Evolutionary conservation across 2,329 filamentous ascomycete genomes (phyloP).

Genomic region (Botryotinia globosa): DNA sequence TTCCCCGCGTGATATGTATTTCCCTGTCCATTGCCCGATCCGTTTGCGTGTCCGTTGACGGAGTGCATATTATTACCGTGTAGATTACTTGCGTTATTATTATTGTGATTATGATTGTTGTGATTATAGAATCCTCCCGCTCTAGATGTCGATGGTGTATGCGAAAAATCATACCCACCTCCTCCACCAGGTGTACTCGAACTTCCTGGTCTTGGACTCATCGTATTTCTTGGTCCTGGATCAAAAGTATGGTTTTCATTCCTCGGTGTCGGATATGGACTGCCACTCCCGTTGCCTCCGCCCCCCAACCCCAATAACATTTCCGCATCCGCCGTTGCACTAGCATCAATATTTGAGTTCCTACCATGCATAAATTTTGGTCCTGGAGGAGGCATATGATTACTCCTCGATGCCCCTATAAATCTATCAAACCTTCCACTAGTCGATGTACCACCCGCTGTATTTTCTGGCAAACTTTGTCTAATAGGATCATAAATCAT

Average conservation of each 20-base stretch:
- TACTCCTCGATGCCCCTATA: slow-evolving; percentile 43
- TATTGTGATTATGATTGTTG: slow-evolving; percentile 6
- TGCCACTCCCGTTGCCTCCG: slow-evolving; percentile 39
- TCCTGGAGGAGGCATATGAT: slow-evolving; percentile 35
- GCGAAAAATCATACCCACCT: background rate
- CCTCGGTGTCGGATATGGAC: slow-evolving; percentile 34
- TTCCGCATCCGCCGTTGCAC: slow-evolving; percentile 46
- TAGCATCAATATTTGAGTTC: slow-evolving; percentile 34
- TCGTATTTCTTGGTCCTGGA: slow-evolving; percentile 19
- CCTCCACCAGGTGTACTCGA: background rate
- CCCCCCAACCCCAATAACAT: slow-evolving; percentile 48
- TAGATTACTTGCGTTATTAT: background rate
- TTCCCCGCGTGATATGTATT: background rate
- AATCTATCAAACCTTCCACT: slow-evolving; percentile 22
- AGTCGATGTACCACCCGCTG: slow-evolving; percentile 46
- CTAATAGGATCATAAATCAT: slow-evolving; percentile 61
- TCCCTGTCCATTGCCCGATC: slow-evolving; percentile 17
- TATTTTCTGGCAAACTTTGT: slow-evolving; percentile 51
- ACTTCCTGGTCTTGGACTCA: background rate
- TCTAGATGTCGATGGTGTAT: background rate
- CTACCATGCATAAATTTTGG: slow-evolving; percentile 38
- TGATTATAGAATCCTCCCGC: background rate
- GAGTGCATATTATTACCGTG: background rate
- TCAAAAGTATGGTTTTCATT: slow-evolving; percentile 24
- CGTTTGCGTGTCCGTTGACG: slow-evolving; percentile 13